Conservation (phyloP, 768 basidiomycete species). For the Candolleomyces aberdarensis region DNA sequence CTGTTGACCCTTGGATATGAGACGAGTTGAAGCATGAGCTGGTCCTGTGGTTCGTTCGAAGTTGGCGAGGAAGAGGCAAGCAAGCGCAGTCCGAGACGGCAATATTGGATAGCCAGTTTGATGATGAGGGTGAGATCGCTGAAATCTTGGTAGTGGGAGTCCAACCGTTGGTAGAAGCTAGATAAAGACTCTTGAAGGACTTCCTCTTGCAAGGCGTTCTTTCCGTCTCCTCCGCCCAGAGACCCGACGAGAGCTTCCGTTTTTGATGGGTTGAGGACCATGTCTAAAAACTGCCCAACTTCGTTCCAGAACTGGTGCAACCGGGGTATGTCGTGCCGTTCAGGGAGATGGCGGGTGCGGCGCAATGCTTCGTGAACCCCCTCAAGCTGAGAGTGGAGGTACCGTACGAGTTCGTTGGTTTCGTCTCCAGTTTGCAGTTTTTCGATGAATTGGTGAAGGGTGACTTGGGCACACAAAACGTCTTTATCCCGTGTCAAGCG, state of each 20-base stretch:
- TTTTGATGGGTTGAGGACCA: conserved; percentile 30
- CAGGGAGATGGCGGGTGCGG: conserved; percentile 24
- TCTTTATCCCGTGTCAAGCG: conserved; percentile 42
- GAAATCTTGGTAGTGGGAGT: conserved; percentile 64
- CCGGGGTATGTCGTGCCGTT: conserved; percentile 40
- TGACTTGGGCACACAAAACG: conserved; percentile 44
- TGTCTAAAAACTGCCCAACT: conserved; percentile 58
- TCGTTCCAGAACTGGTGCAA: conserved; percentile 72
- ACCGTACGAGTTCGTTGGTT: conserved; percentile 43
- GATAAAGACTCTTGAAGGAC: conserved; percentile 77
- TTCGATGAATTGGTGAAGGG: conserved; percentile 57
- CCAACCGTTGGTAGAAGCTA: conserved; percentile 74
- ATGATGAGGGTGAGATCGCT: conserved; percentile 69
- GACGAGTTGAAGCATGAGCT: conserved; percentile 33
- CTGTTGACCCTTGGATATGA: conserved; percentile 54
- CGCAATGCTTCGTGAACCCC: conserved; percentile 25
- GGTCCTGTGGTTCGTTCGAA: conserved; percentile 16
- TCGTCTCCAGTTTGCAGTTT: conserved; percentile 51
- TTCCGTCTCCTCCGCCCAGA: conserved; percentile 24
- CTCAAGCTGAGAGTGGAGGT: conserved; percentile 38
- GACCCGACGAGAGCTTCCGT: conserved; percentile 43
- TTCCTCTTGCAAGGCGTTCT: conserved; percentile 52
- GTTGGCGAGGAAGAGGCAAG: conserved; percentile 19
- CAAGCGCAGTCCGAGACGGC: conserved; percentile 72
- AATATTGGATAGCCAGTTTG: conserved; percentile 57